These are phyloP conservation scores for Casuarina equisetifolia DNA, from an alignment of 306 rosid genomes.

Conservation along the genomic window DNA sequence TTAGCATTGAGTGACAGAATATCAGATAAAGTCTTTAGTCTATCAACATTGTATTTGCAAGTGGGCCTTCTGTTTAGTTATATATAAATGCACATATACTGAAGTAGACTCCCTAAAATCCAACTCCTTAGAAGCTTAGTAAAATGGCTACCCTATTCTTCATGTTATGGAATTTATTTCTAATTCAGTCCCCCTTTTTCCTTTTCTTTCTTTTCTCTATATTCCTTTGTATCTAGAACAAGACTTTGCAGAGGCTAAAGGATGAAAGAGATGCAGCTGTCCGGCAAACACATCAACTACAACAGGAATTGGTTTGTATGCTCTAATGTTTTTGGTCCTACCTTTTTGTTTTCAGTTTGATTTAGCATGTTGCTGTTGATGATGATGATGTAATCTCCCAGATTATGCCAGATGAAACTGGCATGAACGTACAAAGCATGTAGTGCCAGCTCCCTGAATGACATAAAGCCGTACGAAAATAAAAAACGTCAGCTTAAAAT, in stretches of 20 bases:
- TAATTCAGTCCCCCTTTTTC: neutral
- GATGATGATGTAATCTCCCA: neutral
- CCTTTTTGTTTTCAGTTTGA: neutral
- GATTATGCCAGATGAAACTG: neutral
- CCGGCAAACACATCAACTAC: constrained; percentile 73
- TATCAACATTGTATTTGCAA: neutral
- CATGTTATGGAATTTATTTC: neutral
- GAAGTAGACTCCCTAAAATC: neutral
- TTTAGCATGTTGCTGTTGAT: neutral
- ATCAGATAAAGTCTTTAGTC: neutral
- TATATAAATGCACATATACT: neutral
- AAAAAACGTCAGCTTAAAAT: neutral
- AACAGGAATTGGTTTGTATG: constrained; percentile 75
- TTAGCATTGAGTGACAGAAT: neutral
- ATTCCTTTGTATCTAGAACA: constrained; percentile 38
- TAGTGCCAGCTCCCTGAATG: neutral
- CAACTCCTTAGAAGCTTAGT: neutral
- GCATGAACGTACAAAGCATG: neutral
- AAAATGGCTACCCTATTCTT: constrained; percentile 12
- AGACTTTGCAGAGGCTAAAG: constrained; percentile 58
- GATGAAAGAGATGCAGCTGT: constrained; percentile 83
- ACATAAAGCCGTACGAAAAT: neutral
- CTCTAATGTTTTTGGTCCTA: constrained; percentile 9
- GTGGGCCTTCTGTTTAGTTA: neutral
- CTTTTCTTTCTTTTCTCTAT: constrained; percentile 11